Evolutionary conservation across 2,329 filamentous ascomycete species (phyloP).

Genomic region (Pseudogymnoascus sp.): DNA sequence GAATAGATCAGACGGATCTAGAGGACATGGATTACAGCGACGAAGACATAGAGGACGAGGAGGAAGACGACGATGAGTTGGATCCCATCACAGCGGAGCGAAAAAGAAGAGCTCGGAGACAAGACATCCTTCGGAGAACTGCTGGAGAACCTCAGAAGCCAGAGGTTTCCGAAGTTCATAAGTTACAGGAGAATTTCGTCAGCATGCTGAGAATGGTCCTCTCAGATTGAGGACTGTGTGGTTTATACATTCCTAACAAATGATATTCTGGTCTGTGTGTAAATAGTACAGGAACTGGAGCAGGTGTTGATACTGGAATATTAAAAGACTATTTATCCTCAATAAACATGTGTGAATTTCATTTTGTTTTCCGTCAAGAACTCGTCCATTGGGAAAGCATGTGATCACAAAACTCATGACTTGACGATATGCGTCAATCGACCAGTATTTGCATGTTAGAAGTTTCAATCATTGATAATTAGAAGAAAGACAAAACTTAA

Average conservation of each 20-base stretch:
- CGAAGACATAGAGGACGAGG: slow-evolving; percentile 56
- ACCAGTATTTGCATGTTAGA: background rate
- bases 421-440: background rate
- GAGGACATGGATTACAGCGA: slow-evolving; percentile 80
- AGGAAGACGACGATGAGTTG: slow-evolving; percentile 68
- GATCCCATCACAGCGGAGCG: slow-evolving; percentile 87
- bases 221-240: slow-evolving; percentile 49
- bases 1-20: slow-evolving; percentile 77
- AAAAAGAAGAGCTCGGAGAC: slow-evolving; percentile 65
- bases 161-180: slow-evolving; percentile 67
- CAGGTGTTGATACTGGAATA: background rate
- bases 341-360: background rate
- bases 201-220: slow-evolving; percentile 75
- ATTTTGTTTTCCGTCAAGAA: background rate
- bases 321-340: background rate
- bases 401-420: background rate
- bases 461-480: background rate
- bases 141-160: slow-evolving; percentile 84
- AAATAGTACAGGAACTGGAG: slow-evolving; percentile 1
- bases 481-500: background rate
- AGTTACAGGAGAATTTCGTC: slow-evolving; percentile 72
- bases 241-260: background rate
- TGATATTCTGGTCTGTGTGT: background rate
- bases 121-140: slow-evolving; percentile 70
- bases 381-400: background rate